Conservation (phyloP, 495 filamentous ascomycete species). For the Physcia stellaris region DNA sequence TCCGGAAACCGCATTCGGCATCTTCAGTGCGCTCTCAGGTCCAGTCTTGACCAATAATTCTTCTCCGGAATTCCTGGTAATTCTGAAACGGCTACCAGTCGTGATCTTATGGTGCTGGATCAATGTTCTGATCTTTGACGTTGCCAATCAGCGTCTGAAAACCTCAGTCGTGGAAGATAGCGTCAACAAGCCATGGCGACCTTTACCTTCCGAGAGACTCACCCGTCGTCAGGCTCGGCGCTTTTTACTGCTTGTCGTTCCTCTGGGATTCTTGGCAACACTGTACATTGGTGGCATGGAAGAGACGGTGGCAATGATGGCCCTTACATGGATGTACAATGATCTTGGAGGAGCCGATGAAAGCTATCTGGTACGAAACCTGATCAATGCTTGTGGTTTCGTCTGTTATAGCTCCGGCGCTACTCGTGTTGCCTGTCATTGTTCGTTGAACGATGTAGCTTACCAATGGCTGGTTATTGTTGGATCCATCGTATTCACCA, state of each 20-base stretch:
- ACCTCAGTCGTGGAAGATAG: conserved; percentile 34
- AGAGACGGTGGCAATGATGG: conserved; percentile 22
- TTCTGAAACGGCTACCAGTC: conserved; percentile 10
- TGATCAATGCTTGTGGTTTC: conserved; percentile 31
- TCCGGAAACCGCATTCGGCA: conserved; percentile 24
- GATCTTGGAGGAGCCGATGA: conserved; percentile 36
- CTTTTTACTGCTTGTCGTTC: conserved; percentile 23
- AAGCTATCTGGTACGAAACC: conserved; percentile 24
- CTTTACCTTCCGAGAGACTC: conserved; percentile 30
- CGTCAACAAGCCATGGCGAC: conserved; percentile 48
- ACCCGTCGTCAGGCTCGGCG: conserved; percentile 22
- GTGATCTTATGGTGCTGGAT: conserved; percentile 15
- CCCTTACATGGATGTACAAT: conserved; percentile 40
- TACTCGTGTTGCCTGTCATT: conserved; percentile 10
- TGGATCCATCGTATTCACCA: conserved; percentile 30
- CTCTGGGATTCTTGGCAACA: conserved; percentile 20
- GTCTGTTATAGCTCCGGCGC: conserved; percentile 22
- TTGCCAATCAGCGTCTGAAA: conserved; percentile 36
- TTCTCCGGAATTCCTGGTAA: background rate
- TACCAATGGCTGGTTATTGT: conserved; percentile 32
- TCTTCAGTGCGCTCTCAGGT: conserved; percentile 21
- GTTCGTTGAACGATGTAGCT: conserved; percentile 10
- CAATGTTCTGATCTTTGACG: conserved; percentile 27
- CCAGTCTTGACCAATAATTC: conserved; percentile 8
- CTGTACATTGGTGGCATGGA: conserved; percentile 22